These are phyloP conservation scores for Dujonia santamariae DNA, from an alignment of 1,139 yeast genomes.

Conservation along the genomic window DNA sequence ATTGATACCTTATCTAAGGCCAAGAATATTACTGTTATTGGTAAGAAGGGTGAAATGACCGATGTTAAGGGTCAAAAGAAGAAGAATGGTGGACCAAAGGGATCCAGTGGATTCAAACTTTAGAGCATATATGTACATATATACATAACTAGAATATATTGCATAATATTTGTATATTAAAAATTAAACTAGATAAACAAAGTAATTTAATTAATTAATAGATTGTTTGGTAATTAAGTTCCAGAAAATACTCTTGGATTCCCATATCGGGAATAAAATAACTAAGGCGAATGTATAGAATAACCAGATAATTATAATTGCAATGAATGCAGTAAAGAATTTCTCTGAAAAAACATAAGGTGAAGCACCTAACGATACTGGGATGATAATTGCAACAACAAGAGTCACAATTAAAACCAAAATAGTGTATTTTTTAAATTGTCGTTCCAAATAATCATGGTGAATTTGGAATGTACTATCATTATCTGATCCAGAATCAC, in stretches of 20 bases:
- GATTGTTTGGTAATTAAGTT: slow-evolving; percentile 1
- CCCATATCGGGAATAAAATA: slow-evolving; percentile 15
- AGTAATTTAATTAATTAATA: no score
- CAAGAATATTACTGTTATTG: slow-evolving; percentile 77
- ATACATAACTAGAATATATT: background rate
- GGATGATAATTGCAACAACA: slow-evolving; percentile 15
- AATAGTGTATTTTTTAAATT: slow-evolving; percentile 18
- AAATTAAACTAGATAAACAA: no score
- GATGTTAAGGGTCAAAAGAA: slow-evolving; percentile 70
- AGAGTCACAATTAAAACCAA: slow-evolving; percentile 15
- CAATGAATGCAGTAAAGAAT: slow-evolving; percentile 16
- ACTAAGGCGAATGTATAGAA: slow-evolving; percentile 17
- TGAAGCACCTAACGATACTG: slow-evolving; percentile 13
- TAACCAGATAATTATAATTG: slow-evolving; percentile 18
- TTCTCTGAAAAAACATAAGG: slow-evolving; percentile 17
- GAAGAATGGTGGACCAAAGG: slow-evolving; percentile 24
- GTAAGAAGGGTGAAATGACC: slow-evolving; percentile 71
- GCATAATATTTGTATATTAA: background rate
- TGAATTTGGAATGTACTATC: slow-evolving; percentile 4
- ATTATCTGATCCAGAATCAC: background rate
- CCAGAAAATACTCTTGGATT: slow-evolving; percentile 15
- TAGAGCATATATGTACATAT: slow-evolving; percentile 9
- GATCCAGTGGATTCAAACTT: slow-evolving; percentile 22
- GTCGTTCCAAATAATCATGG: slow-evolving; percentile 15
- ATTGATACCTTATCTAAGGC: slow-evolving; percentile 72